Conservation (phyloP, 345 rosid species). For the Citrus unshiu region DNA sequence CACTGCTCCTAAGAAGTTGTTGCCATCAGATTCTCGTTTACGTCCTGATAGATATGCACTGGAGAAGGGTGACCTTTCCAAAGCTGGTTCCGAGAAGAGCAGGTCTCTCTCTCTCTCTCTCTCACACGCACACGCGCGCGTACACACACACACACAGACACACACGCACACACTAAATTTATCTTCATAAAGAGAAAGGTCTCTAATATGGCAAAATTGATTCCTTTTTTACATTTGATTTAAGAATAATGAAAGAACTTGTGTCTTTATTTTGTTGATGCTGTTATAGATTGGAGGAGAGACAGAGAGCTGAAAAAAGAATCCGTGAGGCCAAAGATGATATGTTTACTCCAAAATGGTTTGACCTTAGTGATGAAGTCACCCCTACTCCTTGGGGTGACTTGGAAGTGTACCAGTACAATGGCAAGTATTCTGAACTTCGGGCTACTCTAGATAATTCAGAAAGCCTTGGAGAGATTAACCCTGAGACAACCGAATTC, state of each 20-base stretch:
- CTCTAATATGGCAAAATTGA: background rate
- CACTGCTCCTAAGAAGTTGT: slow-evolving; percentile 76
- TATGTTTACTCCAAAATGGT: slow-evolving; percentile 67
- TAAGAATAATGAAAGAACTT: background rate
- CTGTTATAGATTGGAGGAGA: slow-evolving; percentile 52
- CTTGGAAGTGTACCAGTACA: slow-evolving; percentile 69
- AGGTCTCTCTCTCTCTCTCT: slow-evolving; percentile 37
- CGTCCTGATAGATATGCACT: slow-evolving; percentile 82
- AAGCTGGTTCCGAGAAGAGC: slow-evolving; percentile 77
- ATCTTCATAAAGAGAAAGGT: background rate
- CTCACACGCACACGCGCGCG: background rate
- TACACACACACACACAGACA: background rate
- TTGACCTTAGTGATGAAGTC: slow-evolving; percentile 52
- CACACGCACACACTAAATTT: background rate
- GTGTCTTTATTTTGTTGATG: background rate
- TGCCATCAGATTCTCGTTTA: slow-evolving; percentile 81
- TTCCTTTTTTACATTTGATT: background rate
- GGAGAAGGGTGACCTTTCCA: slow-evolving; percentile 68
- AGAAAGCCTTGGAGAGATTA: slow-evolving; percentile 32
- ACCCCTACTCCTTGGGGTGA: slow-evolving; percentile 90
- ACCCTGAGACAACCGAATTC: slow-evolving; percentile 40
- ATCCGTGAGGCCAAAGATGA: slow-evolving; percentile 60
- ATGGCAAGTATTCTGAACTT: slow-evolving; percentile 60
- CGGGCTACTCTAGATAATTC: slow-evolving; percentile 48
- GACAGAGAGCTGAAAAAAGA: slow-evolving; percentile 77